phyloP scores from a whole-genome alignment of 345 rosid genomes.

The Corymbia maculata region DNA sequence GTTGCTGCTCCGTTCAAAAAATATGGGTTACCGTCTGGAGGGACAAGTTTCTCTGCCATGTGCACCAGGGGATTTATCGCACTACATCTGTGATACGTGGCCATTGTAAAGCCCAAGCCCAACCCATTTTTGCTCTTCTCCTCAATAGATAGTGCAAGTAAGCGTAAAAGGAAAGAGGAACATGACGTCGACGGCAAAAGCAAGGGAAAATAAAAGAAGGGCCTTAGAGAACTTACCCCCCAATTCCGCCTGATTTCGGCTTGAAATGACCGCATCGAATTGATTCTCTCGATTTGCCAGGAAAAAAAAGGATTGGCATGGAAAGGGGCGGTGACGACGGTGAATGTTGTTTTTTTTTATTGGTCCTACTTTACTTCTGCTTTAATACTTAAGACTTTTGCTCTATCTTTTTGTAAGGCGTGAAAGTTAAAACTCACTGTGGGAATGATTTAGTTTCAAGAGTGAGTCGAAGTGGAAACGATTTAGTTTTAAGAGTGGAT shows the following conservation, averaged over 20 bases:
- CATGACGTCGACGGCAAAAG: too few species aligned
- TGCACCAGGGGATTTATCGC: not conserved
- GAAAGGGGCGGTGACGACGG: not conserved
- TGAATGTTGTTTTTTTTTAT: not conserved
- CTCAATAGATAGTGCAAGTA: too few species aligned
- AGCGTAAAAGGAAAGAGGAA: too few species aligned
- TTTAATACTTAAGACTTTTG: too few species aligned
- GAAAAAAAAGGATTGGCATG: conserved; percentile 1
- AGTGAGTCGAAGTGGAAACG: too few species aligned
- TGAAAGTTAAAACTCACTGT: too few species aligned
- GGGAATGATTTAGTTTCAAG: too few species aligned
- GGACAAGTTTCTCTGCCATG: conserved; percentile 24
- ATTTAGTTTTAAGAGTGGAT: too few species aligned
- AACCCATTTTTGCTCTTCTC: too few species aligned
- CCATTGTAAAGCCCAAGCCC: too few species aligned
- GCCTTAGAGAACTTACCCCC: not conserved
- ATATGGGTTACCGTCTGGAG: conserved; percentile 25
- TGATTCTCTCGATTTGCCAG: not conserved
- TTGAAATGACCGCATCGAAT: conserved; percentile 3
- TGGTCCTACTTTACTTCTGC: too few species aligned
- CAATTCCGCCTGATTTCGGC: not conserved
- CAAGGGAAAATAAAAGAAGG: not conserved
- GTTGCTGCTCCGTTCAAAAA: conserved; percentile 10
- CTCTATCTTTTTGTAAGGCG: too few species aligned
- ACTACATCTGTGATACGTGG: not conserved